Conservation (phyloP, 2,329 filamentous ascomycete genomes). For the Clarireedia paspali region DNA sequence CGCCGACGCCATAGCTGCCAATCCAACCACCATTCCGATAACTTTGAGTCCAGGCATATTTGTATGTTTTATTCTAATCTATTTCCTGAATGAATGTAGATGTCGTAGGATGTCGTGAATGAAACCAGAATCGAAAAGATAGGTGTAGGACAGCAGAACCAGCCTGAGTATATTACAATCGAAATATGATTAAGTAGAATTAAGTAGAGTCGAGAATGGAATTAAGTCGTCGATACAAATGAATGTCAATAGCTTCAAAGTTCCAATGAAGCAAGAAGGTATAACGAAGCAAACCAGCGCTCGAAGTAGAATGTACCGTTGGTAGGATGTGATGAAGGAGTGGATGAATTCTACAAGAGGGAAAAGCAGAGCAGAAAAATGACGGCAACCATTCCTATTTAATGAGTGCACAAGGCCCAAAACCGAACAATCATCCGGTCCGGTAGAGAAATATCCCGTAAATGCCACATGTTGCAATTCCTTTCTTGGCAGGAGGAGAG, state of each 20-base stretch:
- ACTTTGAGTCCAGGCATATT: conserved; percentile 28
- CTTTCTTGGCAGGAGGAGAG: no score
- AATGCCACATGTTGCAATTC: no score
- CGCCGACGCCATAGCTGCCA: conserved; percentile 20
- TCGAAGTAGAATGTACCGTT: conserved; percentile 12
- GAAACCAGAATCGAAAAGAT: neutral
- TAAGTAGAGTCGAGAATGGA: conserved; percentile 13
- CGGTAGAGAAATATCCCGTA: no score
- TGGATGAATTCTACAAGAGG: neutral
- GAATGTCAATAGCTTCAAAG: conserved; percentile 17
- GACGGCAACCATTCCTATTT: no score
- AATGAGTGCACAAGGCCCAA: no score
- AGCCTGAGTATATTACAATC: conserved; percentile 26
- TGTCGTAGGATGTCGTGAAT: neutral
- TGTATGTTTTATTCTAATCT: neutral
- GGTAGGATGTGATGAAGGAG: neutral
- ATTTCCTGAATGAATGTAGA: no score
- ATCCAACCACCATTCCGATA: conserved; percentile 22
- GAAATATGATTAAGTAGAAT: conserved; percentile 14
- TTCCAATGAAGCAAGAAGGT: no score
- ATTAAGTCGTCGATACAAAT: conserved; percentile 14
- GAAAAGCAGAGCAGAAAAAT: neutral
- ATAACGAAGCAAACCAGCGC: conserved; percentile 29
- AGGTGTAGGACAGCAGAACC: conserved; percentile 22
- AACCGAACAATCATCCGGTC: no score